Conservation (phyloP, 495 filamentous ascomycete species). For the Aspergillus leporis region DNA sequence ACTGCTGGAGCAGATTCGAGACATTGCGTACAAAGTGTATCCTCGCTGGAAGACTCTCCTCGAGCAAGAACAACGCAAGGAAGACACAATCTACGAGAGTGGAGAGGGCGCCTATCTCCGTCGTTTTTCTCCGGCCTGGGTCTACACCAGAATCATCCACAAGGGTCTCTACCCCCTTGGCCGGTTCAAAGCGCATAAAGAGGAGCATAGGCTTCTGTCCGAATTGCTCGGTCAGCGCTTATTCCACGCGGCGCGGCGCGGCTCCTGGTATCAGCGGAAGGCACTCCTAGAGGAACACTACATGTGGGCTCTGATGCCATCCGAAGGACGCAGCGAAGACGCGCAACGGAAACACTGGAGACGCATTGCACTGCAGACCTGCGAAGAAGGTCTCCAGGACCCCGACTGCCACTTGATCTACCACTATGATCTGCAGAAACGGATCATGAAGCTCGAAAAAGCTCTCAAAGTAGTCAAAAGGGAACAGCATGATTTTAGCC, state of each 20-base stretch:
- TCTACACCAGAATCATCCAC: slow-evolving; percentile 90
- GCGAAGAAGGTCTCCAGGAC: slow-evolving; percentile 84
- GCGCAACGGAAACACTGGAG: slow-evolving; percentile 82
- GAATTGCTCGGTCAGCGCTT: slow-evolving; percentile 80
- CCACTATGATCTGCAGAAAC: slow-evolving; percentile 93
- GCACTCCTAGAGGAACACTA: slow-evolving; percentile 95
- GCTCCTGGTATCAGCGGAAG: slow-evolving; percentile 95
- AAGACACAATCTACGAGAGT: slow-evolving; percentile 75
- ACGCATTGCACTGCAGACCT: slow-evolving; percentile 74
- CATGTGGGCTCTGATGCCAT: slow-evolving; percentile 64
- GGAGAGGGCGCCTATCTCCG: slow-evolving; percentile 90
- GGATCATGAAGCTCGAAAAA: slow-evolving; percentile 85
- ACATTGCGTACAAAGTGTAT: slow-evolving; percentile 72
- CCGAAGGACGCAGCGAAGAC: slow-evolving; percentile 54
- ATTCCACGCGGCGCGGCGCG: slow-evolving; percentile 82
- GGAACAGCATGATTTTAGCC: slow-evolving; percentile 89
- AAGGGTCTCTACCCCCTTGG: slow-evolving; percentile 82
- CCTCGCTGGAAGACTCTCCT: slow-evolving; percentile 78
- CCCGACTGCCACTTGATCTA: slow-evolving; percentile 85
- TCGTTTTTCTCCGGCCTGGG: slow-evolving; percentile 88
- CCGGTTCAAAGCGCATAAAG: slow-evolving; percentile 74
- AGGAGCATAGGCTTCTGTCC: slow-evolving; percentile 71
- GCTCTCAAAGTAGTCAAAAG: slow-evolving; percentile 79
- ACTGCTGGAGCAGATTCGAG: slow-evolving; percentile 65
- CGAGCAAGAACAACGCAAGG: slow-evolving; percentile 74